Base-by-base conservation (phyloP, 352 stramenopile genomes). In the Globisporangium spinosum region DNA sequence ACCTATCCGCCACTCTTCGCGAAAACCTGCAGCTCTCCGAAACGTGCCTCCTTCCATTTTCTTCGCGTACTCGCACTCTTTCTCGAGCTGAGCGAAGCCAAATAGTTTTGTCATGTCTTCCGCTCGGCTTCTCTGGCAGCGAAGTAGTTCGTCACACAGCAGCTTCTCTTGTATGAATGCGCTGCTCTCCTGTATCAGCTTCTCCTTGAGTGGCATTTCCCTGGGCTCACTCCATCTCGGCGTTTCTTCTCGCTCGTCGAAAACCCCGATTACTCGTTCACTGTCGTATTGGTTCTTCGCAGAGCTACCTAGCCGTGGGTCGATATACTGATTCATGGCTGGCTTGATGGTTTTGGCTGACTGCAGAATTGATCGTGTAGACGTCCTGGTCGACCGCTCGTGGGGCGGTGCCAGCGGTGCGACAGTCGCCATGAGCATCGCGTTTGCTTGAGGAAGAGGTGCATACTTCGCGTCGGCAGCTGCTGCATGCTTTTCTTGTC, bases 1-100 rank as follows among this genome's bases (percentile, higher is more conserved):
- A 80, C 76, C 71, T 47, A 71, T 68, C 2, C 77, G 75, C 77
- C 77, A 84, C 58, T 84, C 72, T 67, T 84, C 77, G 45, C 77
- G 70, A 49, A 77, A 82, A 1, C 59, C 34, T 1, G 62, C 69
- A 6, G 67, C 59, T 35, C 64, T 34, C 22, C 58, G 20, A 62
- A 75, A 54, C 57, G 43, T 55, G 22, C 57, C 29, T 8, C 23
- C 40, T 62, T 77, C 57, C 62, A 27, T 53, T 27, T 17, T 25
- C 17, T 57, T 15, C 12, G 25, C 10, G 15, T 58, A 27, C 3
- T 47, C 20, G 0, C 0, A 5, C 1, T 23, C 20, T 25, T 51
- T 5, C 54, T 47, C 22, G 20, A 38, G 3, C 27, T 61, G 13
- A 15, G 38, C 20, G 4, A 70, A 22, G 1, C 10, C 27, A 25